Percentiles rank a stretch among this genome's conserved stretches.
Evolutionary conservation across 305 asterid genomes (phyloP).

Genomic region (Solanum hybrid): DNA sequence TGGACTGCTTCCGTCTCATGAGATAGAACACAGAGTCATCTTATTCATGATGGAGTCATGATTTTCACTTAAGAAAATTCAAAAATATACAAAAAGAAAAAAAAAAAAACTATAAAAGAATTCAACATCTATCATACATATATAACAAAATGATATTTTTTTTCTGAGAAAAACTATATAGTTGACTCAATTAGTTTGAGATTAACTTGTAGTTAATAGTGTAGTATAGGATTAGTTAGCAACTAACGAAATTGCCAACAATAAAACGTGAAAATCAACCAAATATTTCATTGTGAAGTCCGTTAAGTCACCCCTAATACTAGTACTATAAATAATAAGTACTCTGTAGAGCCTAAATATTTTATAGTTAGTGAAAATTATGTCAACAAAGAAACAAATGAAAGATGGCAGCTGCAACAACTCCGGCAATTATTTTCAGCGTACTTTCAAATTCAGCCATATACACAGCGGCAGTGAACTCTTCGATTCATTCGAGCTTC

Average conservation of each 20-base stretch:
- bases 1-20: neutral
- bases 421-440: conserved; percentile 12
- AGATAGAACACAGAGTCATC: too few species aligned
- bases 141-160: neutral
- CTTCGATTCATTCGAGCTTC: conserved; percentile 52
- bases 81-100: neutral
- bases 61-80: neutral
- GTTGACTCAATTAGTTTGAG: neutral
- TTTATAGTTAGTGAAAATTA: neutral
- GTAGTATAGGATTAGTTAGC: neutral
- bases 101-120: neutral
- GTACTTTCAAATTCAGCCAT: conserved; percentile 24
- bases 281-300: neutral
- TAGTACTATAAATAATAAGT: neutral
- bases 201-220: neutral
- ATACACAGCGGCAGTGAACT: conserved; percentile 41
- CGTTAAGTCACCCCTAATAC: neutral
- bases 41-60: too few species aligned
- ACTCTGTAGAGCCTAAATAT: neutral
- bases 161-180: neutral
- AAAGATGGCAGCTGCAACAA: neutral
- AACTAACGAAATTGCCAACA: neutral
- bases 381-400: neutral
- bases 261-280: neutral
- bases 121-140: neutral